Percentiles rank a stretch among this genome's conserved stretches.
phyloP scores from a whole-genome alignment of 257 asterid species.

The Cordia subcordata region DNA sequence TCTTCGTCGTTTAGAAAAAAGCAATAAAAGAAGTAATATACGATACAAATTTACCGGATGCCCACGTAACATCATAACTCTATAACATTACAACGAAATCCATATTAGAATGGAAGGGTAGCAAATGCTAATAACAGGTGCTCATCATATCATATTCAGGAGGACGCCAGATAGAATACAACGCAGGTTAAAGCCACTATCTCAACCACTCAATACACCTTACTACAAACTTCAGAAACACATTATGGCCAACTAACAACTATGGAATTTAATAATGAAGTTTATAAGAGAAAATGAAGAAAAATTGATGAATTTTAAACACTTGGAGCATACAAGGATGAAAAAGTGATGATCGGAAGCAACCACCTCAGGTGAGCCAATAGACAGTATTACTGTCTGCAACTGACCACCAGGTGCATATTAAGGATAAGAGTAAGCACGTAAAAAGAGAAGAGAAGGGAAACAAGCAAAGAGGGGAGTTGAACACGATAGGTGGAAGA shows the following conservation, averaged over 20 bases:
- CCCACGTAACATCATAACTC: too few relatives aligned
- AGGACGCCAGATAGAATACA: too few relatives aligned
- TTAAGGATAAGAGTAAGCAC: slow-evolving; percentile 3
- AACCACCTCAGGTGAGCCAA: slow-evolving; percentile 84
- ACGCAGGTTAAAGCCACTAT: too few relatives aligned
- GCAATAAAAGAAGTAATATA: too few relatives aligned
- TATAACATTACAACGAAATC: too few relatives aligned
- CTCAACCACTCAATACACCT: neutral
- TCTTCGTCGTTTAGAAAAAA: too few relatives aligned
- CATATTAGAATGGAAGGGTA: too few relatives aligned
- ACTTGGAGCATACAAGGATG: slow-evolving; percentile 26
- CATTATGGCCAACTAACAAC: neutral
- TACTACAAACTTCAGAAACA: neutral
- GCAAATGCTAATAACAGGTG: too few relatives aligned
- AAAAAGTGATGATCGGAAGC: slow-evolving; percentile 14
- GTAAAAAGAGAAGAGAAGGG: slow-evolving; percentile 4
- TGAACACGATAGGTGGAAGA: slow-evolving; percentile 15
- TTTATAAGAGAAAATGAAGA: slow-evolving; percentile 2
- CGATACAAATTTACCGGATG: too few relatives aligned
- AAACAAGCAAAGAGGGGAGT: slow-evolving; percentile 7
- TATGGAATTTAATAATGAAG: neutral
- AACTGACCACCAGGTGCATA: slow-evolving; percentile 84
- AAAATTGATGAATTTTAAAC: slow-evolving; percentile 12
- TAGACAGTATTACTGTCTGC: slow-evolving; percentile 42
- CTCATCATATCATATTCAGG: too few relatives aligned